phyloP scores from a whole-genome alignment of 202 grass and related monocot species.

The Panicum virgatum region DNA sequence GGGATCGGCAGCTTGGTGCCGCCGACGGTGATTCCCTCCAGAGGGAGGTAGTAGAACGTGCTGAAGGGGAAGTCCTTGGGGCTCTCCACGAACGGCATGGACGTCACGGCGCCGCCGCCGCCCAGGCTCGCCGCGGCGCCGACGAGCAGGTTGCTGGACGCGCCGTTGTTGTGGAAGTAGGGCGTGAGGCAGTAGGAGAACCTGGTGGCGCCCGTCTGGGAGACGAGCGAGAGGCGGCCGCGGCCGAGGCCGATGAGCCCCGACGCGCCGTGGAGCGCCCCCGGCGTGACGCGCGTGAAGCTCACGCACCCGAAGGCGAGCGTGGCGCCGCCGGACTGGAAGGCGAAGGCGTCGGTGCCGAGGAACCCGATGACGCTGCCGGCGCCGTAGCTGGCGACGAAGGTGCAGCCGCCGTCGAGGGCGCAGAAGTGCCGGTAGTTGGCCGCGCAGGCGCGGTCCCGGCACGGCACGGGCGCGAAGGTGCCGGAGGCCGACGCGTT shows the following conservation, averaged over 20 bases:
- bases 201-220: background rate
- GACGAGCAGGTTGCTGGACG: conserved; percentile 22
- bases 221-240: conserved; percentile 14
- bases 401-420: background rate
- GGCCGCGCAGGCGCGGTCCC: background rate
- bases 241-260: conserved; percentile 29
- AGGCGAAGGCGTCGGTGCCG: conserved; percentile 20
- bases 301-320: conserved; percentile 32
- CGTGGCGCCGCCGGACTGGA: background rate
- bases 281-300: rapidly evolving
- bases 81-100: conserved; percentile 25
- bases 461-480: conserved; percentile 1
- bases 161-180: background rate
- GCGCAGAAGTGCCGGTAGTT: background rate
- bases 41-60: conserved; percentile 35
- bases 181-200: conserved; percentile 40
- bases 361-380: background rate
- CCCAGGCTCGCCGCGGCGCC: background rate
- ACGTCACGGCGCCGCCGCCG: background rate
- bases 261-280: background rate
- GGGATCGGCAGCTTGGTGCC: background rate
- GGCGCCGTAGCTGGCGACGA: background rate
- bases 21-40: conserved; percentile 29
- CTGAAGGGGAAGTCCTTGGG: background rate
- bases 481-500: background rate